Evolutionary conservation across 768 basidiomycete genomes (phyloP), one percentile per base, ranked within the genome.

Genomic region (Amanita subjunquillea): DNA sequence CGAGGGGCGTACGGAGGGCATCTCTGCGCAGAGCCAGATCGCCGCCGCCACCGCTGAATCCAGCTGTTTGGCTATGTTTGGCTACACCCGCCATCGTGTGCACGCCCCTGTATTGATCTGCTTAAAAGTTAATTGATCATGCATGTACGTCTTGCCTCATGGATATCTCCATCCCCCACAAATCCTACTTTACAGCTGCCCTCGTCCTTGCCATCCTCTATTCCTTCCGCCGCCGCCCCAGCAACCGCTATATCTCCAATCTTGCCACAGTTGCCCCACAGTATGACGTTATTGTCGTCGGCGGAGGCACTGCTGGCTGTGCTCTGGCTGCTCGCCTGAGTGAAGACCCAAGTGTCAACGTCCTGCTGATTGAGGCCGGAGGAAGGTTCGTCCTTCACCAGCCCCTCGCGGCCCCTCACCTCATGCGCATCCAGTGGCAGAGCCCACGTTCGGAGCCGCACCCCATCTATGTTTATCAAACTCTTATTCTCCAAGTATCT

Each of bases 321-420:
- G 80, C 76, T 7, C 68, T 83, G 7, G 82, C 81, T 10, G 68
- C 80, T 3, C 72, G 82, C 13, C 62, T 85, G 7, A 75, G 72
- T 5, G 82, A 85, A 62, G 70, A 81, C 54, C 75, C 78, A 0
- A 65, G 64, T 1, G 59, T 81, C 13, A 70, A 72, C 4, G 79
- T 85, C 17, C 67, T 83, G 15, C 60, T 85, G 1, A 62, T 85
- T 2, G 82, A 85, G 59, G 74, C 80, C 22, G 82, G 82, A 2
- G 67, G 67, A 51, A 87, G 84, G 85, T 82, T 41, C 22, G 63
- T 42, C n/a, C 13, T 8, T 27, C 20, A 8, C 40, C 27, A 39
- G 2, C 13, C 22, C 51, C 29, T 29, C 23, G 17, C 4, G 32
- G 2, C 40, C n/a, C 29, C 32, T n/a, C 9, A 12, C 4, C 10